Base-by-base conservation (phyloP, 495 filamentous ascomycete genomes). In the Penicillium cosmopolitanum region DNA sequence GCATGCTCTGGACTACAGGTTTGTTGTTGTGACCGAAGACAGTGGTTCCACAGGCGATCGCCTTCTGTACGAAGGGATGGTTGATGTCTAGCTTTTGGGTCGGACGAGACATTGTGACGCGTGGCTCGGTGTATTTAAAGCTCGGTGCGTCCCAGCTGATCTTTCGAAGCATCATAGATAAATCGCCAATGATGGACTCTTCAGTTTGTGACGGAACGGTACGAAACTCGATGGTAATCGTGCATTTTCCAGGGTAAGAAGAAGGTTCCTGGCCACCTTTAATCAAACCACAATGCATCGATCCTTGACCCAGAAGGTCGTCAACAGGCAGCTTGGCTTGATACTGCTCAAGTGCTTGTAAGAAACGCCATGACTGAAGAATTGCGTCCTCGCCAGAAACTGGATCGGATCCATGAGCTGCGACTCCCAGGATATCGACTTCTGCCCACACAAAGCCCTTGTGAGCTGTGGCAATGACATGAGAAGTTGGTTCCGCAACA, bases 391-490 rank as follows among this genome's bases (percentile, higher is more conserved):
- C 55, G 9, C 78, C 79, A 2, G 66, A 51, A 8, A 66, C 57
- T 19, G 75, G 73, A 11, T 76, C 60, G 0, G 80, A 82, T 5
- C 80, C 80, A 48, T 82, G 80, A 2, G 77, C 75, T 34, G 80
- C 78, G 16, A 75, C 65, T 35, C 80, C 80, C 9, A 71, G 60
- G 5, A 81, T 73, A 28, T 78, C 68, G 7, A 82, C 61, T 40
- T 82, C 73, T 9, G 80, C 65, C 77, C 78, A 80, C 2, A 79
- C 64, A 43, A 81, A 81, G 0, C 80, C 80, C 44, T 82, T 80
- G 52, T 82, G 79, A 1, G 77, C 76, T 35, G 68, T 71, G 2
- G 69, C 48, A 7, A 81, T 70, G 1, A 58, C 59, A 0, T 66
- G 56, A 43, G 64, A 62, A 0, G 78, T 80, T 10, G 80, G 77